Evolutionary conservation across 2,329 filamentous ascomycete genomes (phyloP), one percentile per base, ranked within the genome.

Genomic region (Trichothecium roseum): DNA sequence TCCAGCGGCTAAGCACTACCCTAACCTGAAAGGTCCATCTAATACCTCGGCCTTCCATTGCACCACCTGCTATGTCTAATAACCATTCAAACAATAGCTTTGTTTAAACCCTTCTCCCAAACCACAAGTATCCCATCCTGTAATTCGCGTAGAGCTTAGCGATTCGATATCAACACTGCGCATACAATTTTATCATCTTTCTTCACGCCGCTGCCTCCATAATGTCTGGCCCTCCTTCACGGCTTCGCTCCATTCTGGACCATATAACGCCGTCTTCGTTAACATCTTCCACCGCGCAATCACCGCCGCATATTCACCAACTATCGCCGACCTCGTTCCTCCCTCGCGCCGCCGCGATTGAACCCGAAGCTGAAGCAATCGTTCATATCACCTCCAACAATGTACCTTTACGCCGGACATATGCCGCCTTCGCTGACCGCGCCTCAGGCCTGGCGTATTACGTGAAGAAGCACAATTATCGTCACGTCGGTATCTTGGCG

Each of bases 401-500:
- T 47, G 73, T 78, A 48, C 64, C 80, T 18, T 62, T 96, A 24
- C 74, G 82, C 24, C 75, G 88, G 39, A 81, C 74, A 3, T 98
- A 98, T 54, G 66, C 68, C 39, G 81, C 91, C 50, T 78, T 87
- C 40, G 84, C 91, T 13, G 84, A 94, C 51, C 84, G 91, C 30
- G 84, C 88, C 3, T 67, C 84, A 29, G 91, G 89, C 1, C 64
- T 98, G 14, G 88, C 87, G 12, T 96, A 94, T 60, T 96, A 82
- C 55, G 55, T 98, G 38, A 73, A 74, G 46, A 84, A 84, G 55
- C 75, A 84, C 51, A 70, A 73, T 4, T 78, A 76, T 50, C 81
- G 76, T 49, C 72, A 84, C 40, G 82, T 96, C 5, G 91, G 91
- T 6, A 80, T 98, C 32, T 67, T 98, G 9, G 80, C 78, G 8